Evolutionary conservation across 345 rosid genomes (phyloP).

Genomic region (Pseudoturritis turrita): DNA sequence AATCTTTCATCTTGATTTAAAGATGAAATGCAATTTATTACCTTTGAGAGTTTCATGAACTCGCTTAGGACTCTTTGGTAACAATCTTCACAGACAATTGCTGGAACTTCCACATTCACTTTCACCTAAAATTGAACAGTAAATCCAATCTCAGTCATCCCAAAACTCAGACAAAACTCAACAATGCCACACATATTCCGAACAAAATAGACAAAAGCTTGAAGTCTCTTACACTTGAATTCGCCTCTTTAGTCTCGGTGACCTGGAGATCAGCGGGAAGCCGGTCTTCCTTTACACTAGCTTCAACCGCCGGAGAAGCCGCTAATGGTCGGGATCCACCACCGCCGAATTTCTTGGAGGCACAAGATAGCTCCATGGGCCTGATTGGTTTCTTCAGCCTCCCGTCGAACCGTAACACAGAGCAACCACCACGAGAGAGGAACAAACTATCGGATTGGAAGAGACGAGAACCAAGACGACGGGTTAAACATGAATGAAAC

Average conservation of each 20-base stretch:
- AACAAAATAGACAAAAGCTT: not conserved
- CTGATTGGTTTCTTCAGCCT: slow-evolving; percentile 21
- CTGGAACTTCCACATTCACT: slow-evolving; percentile 73
- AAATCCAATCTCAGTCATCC: not conserved
- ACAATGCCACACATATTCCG: not conserved
- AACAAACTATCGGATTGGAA: slow-evolving; percentile 11
- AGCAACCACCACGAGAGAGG: slow-evolving; percentile 20
- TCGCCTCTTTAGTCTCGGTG: slow-evolving; percentile 52
- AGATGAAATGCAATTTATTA: slow-evolving; percentile 21
- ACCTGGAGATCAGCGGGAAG: slow-evolving; percentile 70
- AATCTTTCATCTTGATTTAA: not conserved
- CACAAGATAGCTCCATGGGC: slow-evolving; percentile 28
- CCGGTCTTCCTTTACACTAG: slow-evolving; percentile 41
- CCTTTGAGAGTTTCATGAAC: slow-evolving; percentile 75
- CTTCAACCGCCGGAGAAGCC: slow-evolving; percentile 44
- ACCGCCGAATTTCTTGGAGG: slow-evolving; percentile 36
- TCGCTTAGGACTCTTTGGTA: slow-evolving; percentile 62
- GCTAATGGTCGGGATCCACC: slow-evolving; percentile 15
- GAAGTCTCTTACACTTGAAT: slow-evolving; percentile 57
- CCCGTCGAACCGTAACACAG: slow-evolving; percentile 28
- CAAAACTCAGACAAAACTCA: not conserved
- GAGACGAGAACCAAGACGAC: slow-evolving; percentile 8
- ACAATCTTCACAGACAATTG: slow-evolving; percentile 69
- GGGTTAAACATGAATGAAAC: slow-evolving; percentile 7
- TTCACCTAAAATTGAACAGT: slow-evolving; percentile 43